phyloP scores from a whole-genome alignment of 129 eudicot genomes.

The Logfia minima region DNA sequence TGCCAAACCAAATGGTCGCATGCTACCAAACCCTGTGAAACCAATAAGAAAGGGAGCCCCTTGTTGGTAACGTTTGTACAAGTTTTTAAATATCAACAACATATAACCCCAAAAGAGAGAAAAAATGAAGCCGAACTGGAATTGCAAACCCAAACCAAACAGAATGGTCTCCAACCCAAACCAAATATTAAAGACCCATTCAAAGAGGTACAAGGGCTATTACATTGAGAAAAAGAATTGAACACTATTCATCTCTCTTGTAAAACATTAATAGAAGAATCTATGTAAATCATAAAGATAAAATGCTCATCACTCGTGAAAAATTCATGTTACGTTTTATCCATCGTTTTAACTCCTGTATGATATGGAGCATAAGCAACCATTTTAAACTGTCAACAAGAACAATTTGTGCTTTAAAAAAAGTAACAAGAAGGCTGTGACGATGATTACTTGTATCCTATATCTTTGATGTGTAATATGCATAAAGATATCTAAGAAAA shows the following conservation, averaged over 20 bases:
- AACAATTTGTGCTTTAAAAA: background rate
- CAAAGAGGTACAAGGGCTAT: no score
- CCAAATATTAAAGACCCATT: background rate
- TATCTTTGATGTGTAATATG: background rate
- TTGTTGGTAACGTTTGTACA: background rate
- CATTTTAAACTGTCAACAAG: background rate
- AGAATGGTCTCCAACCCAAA: background rate
- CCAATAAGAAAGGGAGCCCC: background rate
- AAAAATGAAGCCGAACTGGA: background rate
- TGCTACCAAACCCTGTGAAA: conserved; percentile 26
- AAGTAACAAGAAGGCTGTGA: background rate
- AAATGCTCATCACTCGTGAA: background rate
- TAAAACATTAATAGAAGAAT: no score
- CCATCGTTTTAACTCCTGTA: background rate
- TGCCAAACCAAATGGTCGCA: conserved; percentile 35
- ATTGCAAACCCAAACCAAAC: background rate
- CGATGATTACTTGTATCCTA: background rate
- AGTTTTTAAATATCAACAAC: background rate
- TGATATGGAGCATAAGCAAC: background rate
- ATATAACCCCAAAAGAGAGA: background rate
- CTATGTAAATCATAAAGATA: no score
- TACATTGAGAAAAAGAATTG: no score
- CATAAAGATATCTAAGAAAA: background rate
- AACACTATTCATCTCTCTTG: no score
- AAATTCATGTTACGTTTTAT: background rate